Evolutionary conservation across 257 asterid genomes (phyloP), one percentile per base, ranked within the genome.

Genomic region (Plantago ovata): DNA sequence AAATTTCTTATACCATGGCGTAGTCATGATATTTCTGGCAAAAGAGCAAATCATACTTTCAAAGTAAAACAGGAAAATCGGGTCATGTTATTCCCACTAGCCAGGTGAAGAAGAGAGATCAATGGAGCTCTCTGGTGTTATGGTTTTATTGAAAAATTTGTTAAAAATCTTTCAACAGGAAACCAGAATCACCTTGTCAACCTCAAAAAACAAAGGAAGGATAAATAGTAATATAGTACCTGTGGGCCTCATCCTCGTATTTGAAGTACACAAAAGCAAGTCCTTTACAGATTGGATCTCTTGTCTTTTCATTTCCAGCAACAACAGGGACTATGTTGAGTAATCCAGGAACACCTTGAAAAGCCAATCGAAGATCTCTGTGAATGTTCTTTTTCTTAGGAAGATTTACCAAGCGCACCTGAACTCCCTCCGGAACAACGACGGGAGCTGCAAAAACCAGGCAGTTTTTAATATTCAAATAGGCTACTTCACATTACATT

Each of bases 211-310:
- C 41, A 57, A 57, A 16, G 18, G 48, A 20, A 56, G 1, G 16
- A 15, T 12, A 41, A 43, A 46, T 23, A 12, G 39, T 10, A 1
- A 33, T 32, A 19, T 60, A 54, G 8, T 74, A 92, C 97, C 94
- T 81, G 38, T 64, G 65, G 54, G 98, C 97, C 36, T 83, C 84
- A 44, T 72, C 75, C 74, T 81, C 74, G 54, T 74, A 48, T 76
- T 77, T 81, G 75, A 93, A 93, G 72, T 76, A 71, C 21, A 89
- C 53, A 21, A 79, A 86, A 70, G 97, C 97, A 50, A 86, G 40
- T 53, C 98, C 98, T 79, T 78, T 88, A 79, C 98, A 93, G 52
- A 86, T 69, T 5, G 98, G 97, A 63, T 93, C 96, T 75, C 95
- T 78, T 11, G 98, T 93, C 69, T 77, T 93, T 65, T 75, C 79